These are phyloP conservation scores for Amanita phalloides DNA, from an alignment of 768 basidiomycete genomes.

Conservation along the genomic window DNA sequence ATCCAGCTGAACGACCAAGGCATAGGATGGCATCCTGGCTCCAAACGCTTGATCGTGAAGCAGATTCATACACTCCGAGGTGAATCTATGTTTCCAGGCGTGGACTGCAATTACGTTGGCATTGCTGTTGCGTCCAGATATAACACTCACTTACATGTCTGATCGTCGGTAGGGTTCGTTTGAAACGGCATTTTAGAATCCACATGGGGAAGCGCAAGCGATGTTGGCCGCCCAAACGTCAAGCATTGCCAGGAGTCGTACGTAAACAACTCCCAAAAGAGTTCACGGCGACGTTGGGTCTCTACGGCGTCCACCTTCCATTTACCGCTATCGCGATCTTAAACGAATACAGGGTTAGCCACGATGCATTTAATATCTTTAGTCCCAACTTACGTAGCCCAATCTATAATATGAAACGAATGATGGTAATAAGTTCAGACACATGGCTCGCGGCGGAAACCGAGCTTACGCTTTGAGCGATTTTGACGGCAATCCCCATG, in stretches of 20 bases:
- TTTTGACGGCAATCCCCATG: slow-evolving; percentile 60
- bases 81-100: slow-evolving; percentile 62
- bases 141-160: slow-evolving; percentile 37
- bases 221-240: slow-evolving; percentile 62
- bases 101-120: slow-evolving; percentile 30
- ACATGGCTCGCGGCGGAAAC: slow-evolving; percentile 10
- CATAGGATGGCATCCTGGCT: slow-evolving; percentile 57
- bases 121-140: not conserved
- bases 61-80: slow-evolving; percentile 57
- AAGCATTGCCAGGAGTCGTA: slow-evolving; percentile 50
- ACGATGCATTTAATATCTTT: not conserved
- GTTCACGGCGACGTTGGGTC: slow-evolving; percentile 49
- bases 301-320: slow-evolving; percentile 53
- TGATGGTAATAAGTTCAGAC: not conserved
- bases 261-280: slow-evolving; percentile 59
- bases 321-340: slow-evolving; percentile 62
- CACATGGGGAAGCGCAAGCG: slow-evolving; percentile 55
- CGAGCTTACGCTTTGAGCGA: slow-evolving; percentile 53
- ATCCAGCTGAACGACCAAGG: slow-evolving; percentile 57
- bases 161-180: slow-evolving; percentile 40
- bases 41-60: slow-evolving; percentile 66
- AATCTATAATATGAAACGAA: slow-evolving; percentile 30
- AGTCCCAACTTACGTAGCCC: slow-evolving; percentile 45
- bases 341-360: slow-evolving; percentile 6
- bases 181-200: slow-evolving; percentile 53